Base-by-base conservation (phyloP, 768 basidiomycete species). In the Leucocoprinus sp. region DNA sequence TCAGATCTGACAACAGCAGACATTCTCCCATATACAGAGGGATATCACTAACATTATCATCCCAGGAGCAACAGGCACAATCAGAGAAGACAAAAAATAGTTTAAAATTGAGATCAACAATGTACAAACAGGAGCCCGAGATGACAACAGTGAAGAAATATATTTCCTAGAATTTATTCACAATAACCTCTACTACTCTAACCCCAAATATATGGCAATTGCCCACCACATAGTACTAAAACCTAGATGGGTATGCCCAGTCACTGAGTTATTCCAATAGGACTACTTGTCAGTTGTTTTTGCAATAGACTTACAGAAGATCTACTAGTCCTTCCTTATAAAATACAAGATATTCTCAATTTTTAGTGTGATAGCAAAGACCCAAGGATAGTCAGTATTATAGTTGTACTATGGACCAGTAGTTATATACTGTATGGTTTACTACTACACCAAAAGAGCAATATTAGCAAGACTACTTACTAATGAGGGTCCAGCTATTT, bases 51-150 rank as follows among this genome's bases (percentile, higher is more conserved):
- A 42, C 26, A 11, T 41, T 14, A 42, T 56, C 18, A 37, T 36
- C 19, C 31, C 42, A 11, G 50, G 45, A 2, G 34, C 27, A 4
- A 24, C 42, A 2, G 36, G 43, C 12, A 38, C 37, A 6, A 12
- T 49, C 18, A 48, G 50, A 21, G 58, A 54, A 31, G 56, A 59
- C 36, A 54, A 48, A 18, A 49, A 42, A 26, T 50, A 54, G 38
- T 59, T 27, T 43, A 59, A 56, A 41, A 48, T 57, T 1, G 36
- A 53, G 19, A 33, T 59, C 0, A 54, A 55, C 6, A 50, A 51
- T 2, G 48, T 53, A 21, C 46, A 29, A 33, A 54, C 52, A 28
- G 43, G 51, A 15, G 6, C 34, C 5, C 5, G 12, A 12, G 27
- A 28, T 28, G 27, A 12, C 6, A 28, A 28, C 12, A 12, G 27